Evolutionary conservation across 306 rosid species (phyloP).

Genomic region (Quercus suber): DNA sequence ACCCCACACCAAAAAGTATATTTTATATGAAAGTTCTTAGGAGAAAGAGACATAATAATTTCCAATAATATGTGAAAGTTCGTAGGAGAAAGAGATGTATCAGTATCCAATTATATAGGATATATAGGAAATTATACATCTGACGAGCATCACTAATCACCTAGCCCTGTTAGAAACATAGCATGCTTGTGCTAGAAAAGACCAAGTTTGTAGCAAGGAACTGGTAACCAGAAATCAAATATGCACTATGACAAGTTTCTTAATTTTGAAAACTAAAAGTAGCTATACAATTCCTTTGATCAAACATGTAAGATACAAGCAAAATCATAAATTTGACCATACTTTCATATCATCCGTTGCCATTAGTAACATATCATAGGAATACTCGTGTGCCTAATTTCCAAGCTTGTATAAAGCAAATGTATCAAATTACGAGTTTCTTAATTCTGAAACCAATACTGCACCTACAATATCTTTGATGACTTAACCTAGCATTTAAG

Average conservation of each 20-base stretch:
- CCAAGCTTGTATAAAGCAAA: too few relatives aligned
- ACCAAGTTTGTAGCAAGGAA: background rate
- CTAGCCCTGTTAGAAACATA: constrained; percentile 9
- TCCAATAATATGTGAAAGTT: too few relatives aligned
- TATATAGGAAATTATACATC: background rate
- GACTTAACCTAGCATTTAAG: too few relatives aligned
- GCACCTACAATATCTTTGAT: too few relatives aligned
- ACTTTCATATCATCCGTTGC: too few relatives aligned
- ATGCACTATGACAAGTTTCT: background rate
- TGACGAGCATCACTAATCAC: background rate
- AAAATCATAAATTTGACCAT: too few relatives aligned
- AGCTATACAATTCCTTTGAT: too few relatives aligned
- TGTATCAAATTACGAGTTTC: background rate
- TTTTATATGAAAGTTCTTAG: background rate
- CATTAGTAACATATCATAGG: too few relatives aligned
- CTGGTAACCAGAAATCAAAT: background rate
- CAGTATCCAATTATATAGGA: background rate
- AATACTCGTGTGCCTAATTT: too few relatives aligned
- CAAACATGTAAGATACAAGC: too few relatives aligned
- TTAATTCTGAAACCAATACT: background rate
- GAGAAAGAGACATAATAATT: background rate
- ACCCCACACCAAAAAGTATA: constrained; percentile 10
- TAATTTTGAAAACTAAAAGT: background rate
- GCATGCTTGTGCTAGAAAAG: background rate
- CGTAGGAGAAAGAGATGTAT: too few relatives aligned